Conservation (phyloP, 1,139 yeast genomes). For the Candida glucosophila region DNA sequence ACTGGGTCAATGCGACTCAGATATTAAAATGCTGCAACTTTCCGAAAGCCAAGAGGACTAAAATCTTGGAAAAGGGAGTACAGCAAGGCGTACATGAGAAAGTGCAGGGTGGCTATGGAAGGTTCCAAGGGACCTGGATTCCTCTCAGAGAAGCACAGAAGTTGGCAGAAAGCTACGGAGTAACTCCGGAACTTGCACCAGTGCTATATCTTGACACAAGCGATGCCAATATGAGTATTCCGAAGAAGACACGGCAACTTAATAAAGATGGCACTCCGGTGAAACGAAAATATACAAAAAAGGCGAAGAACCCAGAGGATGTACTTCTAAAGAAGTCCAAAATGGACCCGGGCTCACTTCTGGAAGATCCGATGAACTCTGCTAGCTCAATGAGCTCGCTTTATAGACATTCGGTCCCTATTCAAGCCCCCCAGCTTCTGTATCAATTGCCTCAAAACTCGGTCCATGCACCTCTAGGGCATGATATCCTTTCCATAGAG, state of each 20-base stretch:
- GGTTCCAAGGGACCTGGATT: conserved; percentile 97
- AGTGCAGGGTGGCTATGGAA: conserved; percentile 95
- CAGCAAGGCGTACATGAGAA: conserved; percentile 83
- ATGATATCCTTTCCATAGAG: conserved; percentile 16
- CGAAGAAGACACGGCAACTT: conserved; percentile 36
- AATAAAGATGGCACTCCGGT: conserved; percentile 37
- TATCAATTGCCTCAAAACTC: conserved; percentile 10
- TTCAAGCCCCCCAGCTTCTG: conserved; percentile 10
- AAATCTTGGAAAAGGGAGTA: conserved; percentile 86
- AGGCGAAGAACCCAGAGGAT: conserved; percentile 26
- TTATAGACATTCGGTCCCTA: conserved; percentile 6
- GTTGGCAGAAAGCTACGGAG: conserved; percentile 45
- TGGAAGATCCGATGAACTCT: conserved; percentile 7
- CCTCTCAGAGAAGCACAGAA: conserved; percentile 58
- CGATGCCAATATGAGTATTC: conserved; percentile 40
- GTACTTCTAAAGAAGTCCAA: conserved; percentile 31
- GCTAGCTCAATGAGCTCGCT: conserved; percentile 3
- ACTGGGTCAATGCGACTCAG: conserved; percentile 98
- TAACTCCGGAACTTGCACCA: conserved; percentile 47
- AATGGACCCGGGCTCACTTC: conserved; percentile 8
- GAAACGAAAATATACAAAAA: conserved; percentile 36
- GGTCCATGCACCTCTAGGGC: conserved; percentile 16
- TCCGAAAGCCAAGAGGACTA: conserved; percentile 88
- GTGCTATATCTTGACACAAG: conserved; percentile 41
- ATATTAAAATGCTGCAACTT: conserved; percentile 89